Conservation (phyloP, 2,329 filamentous ascomycete species). For the Fusarium buharicum region DNA sequence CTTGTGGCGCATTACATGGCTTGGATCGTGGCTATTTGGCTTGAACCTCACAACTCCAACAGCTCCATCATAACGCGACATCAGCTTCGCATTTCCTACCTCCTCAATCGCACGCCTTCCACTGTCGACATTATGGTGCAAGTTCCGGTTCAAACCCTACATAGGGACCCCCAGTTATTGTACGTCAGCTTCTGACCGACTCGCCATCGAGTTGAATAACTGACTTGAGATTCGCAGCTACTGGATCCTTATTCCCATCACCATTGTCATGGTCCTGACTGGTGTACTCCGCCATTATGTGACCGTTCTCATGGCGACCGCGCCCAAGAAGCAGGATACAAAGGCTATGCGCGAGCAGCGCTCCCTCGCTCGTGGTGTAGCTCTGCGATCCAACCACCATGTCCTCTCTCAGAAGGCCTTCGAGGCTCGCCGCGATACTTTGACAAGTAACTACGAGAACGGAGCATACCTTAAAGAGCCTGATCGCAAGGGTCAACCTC, state of each 20-base stretch:
- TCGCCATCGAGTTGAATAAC: slow-evolving; percentile 11
- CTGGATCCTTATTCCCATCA: slow-evolving; percentile 98
- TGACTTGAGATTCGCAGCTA: slow-evolving; percentile 70
- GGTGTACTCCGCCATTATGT: slow-evolving; percentile 97
- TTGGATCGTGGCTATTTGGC: slow-evolving; percentile 40
- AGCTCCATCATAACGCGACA: slow-evolving; percentile 29
- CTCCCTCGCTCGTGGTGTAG: slow-evolving; percentile 83
- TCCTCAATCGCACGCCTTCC: slow-evolving; percentile 18
- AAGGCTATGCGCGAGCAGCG: slow-evolving; percentile 86
- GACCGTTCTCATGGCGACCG: slow-evolving; percentile 84
- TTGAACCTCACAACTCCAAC: slow-evolving; percentile 32
- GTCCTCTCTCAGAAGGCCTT: slow-evolving; percentile 83
- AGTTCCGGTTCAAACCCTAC: slow-evolving; percentile 91
- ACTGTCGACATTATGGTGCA: slow-evolving; percentile 73
- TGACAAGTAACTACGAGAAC: slow-evolving; percentile 83
- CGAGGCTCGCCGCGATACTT: slow-evolving; percentile 79
- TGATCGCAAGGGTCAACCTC: slow-evolving; percentile 83
- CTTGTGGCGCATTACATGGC: slow-evolving; percentile 27
- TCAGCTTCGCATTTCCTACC: slow-evolving; percentile 13
- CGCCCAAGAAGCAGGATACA: slow-evolving; percentile 83
- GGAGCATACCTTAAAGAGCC: slow-evolving; percentile 92
- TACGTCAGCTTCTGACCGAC: slow-evolving; percentile 59
- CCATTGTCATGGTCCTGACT: slow-evolving; percentile 96
- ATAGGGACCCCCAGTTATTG: slow-evolving; percentile 98
- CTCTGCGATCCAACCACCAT: slow-evolving; percentile 83